Evolutionary conservation across 768 basidiomycete genomes (phyloP), one percentile per base, ranked within the genome.

Genomic region (Kwoniella bestiolae): DNA sequence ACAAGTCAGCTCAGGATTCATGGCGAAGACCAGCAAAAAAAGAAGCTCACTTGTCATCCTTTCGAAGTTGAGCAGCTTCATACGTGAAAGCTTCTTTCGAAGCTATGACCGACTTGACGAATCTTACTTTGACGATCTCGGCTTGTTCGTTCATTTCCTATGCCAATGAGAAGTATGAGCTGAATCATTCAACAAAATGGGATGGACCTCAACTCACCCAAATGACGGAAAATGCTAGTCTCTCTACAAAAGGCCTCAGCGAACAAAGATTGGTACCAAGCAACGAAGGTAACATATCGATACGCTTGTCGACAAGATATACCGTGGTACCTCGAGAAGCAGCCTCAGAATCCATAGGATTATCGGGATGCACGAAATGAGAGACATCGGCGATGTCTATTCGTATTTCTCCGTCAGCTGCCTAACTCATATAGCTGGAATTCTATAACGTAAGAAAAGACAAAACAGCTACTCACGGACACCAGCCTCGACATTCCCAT

Each of bases 301-400:
- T 93, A 34, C 95, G 91, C 81, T 94, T 95, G 84, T 99, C 95
- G 5, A 98, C 95, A 1, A 99, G 87, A 79, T 98, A 99, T 0
- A 99, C 95, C 0, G 95, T 98, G 4, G 95, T 97, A 4, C 95
- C 95, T 66, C 95, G 85, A 18, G 93, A 86, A n/a, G 94, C 91
- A 23, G 95, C 95, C 80, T 99, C 95, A 47, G 83, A 88, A 71
- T 99, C 95, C 93, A 99, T 98, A 0, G 94, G 88, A 45, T 90
- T 99, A 73, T 94, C 92, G 1, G 94, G 85, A 58, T 86, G 88
- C 0, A 99, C 95, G 70, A 99, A 99, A 80, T 97, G 88, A 5
- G 95, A 96, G 2, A 99, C 95, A 77, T 99, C 96, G 63, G 95
- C 95, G 68, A 99, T 99, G 78, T 99, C 94, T 98, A 73, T 2